Conservation (phyloP, 176 grass and related monocot species). For the Typha latifolia region DNA sequence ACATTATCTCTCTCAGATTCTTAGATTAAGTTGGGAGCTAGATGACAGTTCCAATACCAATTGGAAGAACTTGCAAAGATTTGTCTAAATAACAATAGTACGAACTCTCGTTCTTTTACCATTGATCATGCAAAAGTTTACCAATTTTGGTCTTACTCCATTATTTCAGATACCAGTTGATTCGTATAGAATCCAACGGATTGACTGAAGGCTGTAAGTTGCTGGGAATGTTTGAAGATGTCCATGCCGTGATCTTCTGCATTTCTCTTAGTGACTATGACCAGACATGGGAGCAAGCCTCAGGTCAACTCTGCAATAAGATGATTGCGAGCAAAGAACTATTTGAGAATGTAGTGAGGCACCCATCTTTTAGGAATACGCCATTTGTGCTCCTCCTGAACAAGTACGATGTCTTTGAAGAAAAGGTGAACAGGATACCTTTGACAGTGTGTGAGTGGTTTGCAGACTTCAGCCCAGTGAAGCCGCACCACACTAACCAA, state of each 20-base stretch:
- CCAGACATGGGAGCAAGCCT: slow-evolving; percentile 17
- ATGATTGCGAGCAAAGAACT: slow-evolving; percentile 25
- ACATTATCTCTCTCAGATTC: not conserved
- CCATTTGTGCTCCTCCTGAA: slow-evolving; percentile 22
- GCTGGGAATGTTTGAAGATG: slow-evolving; percentile 26
- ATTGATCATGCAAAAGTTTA: no score
- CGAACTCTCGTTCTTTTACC: no score
- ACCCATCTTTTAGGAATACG: slow-evolving; percentile 12
- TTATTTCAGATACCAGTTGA: slow-evolving; percentile 22
- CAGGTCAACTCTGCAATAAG: slow-evolving; percentile 19
- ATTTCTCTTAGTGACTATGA: slow-evolving; percentile 25
- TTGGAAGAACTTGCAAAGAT: no score
- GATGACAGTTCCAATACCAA: no score
- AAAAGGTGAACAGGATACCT: slow-evolving; percentile 19
- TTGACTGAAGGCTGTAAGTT: slow-evolving; percentile 24
- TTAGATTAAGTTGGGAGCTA: no score
- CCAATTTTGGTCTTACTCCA: not conserved
- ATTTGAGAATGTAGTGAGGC: slow-evolving; percentile 16
- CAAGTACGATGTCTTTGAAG: slow-evolving; percentile 24
- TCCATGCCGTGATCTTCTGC: slow-evolving; percentile 19
- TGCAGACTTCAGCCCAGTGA: slow-evolving; percentile 23
- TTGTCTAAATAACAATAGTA: no score
- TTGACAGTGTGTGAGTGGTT: slow-evolving; percentile 26
- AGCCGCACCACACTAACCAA: slow-evolving; percentile 20
- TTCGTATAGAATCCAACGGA: slow-evolving; percentile 18